Percentiles rank a stretch among this genome's conserved stretches.
These are phyloP conservation scores for Sordariomycetes sp. DNA, from an alignment of 2,329 filamentous ascomycete species.

Conservation along the genomic window DNA sequence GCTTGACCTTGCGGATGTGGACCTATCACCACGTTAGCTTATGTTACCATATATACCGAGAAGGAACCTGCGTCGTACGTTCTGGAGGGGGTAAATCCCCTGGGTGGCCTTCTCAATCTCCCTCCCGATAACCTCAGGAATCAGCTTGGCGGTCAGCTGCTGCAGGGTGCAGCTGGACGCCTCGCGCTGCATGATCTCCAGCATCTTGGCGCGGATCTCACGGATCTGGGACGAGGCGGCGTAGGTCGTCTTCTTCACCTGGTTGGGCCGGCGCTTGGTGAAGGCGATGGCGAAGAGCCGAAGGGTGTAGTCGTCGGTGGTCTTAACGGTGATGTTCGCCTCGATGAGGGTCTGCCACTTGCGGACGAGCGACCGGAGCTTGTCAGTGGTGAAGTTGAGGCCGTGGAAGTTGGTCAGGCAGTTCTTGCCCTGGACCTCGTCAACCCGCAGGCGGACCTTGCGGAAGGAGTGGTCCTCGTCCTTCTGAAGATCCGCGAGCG, in stretches of 20 bases:
- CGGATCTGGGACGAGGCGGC: slow-evolving; percentile 94
- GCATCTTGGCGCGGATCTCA: slow-evolving; percentile 99
- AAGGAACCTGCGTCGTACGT: slow-evolving; percentile 47
- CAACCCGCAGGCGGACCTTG: slow-evolving; percentile 97
- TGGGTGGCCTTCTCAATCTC: slow-evolving; percentile 99
- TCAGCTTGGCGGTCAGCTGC: slow-evolving; percentile 96
- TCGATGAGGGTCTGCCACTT: slow-evolving; percentile 99
- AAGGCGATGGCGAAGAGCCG: slow-evolving; percentile 98
- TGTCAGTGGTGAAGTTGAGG: slow-evolving; percentile 99
- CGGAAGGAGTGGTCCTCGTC: slow-evolving; percentile 99
- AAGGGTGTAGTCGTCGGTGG: slow-evolving; percentile 98
- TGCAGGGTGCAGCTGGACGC: slow-evolving; percentile 86
- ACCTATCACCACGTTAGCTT: slow-evolving; percentile 42
- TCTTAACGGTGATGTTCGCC: slow-evolving; percentile 99
- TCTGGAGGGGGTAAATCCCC: slow-evolving; percentile 99
- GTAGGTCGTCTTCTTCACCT: slow-evolving; percentile 99
- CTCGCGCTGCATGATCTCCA: slow-evolving; percentile 95
- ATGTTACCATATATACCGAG: neutral
- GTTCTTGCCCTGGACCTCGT: slow-evolving; percentile 99
- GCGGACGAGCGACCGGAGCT: slow-evolving; percentile 95
- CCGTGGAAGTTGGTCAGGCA: slow-evolving; percentile 99
- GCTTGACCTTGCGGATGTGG: slow-evolving; percentile 99
- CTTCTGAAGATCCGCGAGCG: slow-evolving; percentile 97
- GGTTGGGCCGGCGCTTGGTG: slow-evolving; percentile 97
- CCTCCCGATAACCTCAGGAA: slow-evolving; percentile 97